phyloP scores from a whole-genome alignment of 176 grass and related monocot genomes.

The Pontederia paniculata region DNA sequence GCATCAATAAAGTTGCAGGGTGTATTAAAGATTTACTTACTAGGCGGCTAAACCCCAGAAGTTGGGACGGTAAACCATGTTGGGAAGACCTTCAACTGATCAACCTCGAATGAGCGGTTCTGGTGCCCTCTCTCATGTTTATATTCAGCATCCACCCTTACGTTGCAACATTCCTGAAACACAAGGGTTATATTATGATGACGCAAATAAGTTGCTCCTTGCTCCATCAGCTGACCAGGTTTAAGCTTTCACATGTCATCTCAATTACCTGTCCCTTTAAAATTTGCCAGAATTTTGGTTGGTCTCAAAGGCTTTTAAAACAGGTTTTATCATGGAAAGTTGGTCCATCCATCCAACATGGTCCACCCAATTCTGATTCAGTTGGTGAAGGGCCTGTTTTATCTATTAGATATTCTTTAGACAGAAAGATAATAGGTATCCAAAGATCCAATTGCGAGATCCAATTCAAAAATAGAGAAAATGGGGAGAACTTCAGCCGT shows the following conservation, averaged over 20 bases:
- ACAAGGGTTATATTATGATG: constrained; percentile 80
- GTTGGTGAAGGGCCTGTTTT: constrained; percentile 72
- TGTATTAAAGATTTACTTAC: constrained; percentile 4
- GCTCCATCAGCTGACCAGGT: constrained; percentile 81
- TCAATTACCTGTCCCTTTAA: neutral
- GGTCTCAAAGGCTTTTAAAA: constrained; percentile 18
- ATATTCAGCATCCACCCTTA: constrained; percentile 77
- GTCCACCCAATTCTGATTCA: constrained; percentile 81
- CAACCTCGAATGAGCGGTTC: constrained; percentile 43
- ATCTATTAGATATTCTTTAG: constrained; percentile 73
- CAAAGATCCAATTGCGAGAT: constrained; percentile 69
- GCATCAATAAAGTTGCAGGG: constrained; percentile 18
- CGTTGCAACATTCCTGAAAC: constrained; percentile 79
- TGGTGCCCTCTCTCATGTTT: constrained; percentile 70
- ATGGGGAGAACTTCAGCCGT: constrained; percentile 40
- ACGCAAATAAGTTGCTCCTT: constrained; percentile 76
- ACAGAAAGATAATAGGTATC: constrained; percentile 69
- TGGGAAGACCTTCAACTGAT: constrained; percentile 11
- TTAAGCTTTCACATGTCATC: constrained; percentile 14
- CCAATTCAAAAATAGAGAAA: constrained; percentile 87
- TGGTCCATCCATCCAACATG: constrained; percentile 30
- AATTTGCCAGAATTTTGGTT: constrained; percentile 3
- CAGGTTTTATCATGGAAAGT: constrained; percentile 96
- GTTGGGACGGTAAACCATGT: constrained; percentile 14
- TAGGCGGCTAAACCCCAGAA: neutral